These are phyloP conservation scores for Leptomonas seymouri DNA, from an alignment of 208 protist genomes.

Conservation along the genomic window DNA sequence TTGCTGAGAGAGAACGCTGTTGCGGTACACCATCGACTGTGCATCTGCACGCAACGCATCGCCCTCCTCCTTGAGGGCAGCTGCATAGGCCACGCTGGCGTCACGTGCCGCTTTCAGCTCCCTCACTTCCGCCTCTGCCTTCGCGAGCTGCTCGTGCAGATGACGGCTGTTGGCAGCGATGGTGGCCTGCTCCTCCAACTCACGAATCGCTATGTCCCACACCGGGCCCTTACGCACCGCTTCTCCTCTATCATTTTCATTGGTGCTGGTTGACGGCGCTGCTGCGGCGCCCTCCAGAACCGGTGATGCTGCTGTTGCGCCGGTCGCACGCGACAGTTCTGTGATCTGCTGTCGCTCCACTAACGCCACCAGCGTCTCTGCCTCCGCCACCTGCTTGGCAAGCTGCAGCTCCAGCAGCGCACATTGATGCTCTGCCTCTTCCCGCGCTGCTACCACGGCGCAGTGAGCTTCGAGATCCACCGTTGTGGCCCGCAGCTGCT, in stretches of 20 bases:
- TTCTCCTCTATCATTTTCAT: not conserved
- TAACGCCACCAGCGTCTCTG: conserved; percentile 21
- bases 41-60: conserved; percentile 53
- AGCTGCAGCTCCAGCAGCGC: conserved; percentile 40
- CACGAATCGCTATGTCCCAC: conserved; percentile 27
- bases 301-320: not conserved
- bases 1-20: conserved; percentile 75
- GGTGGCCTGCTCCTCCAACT: conserved; percentile 36
- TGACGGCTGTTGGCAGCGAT: conserved; percentile 21
- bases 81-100: conserved; percentile 31
- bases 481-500: conserved; percentile 38
- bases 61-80: conserved; percentile 42
- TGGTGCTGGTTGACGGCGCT: not conserved
- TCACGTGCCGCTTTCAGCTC: conserved; percentile 9
- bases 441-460: conserved; percentile 27
- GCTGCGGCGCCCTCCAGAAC: not conserved
- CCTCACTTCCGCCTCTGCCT: conserved; percentile 20
- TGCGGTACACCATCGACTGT: conserved; percentile 69
- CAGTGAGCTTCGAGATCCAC: conserved; percentile 41
- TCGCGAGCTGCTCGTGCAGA: conserved; percentile 30
- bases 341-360: conserved; percentile 10
- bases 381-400: conserved; percentile 29
- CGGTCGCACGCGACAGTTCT: not conserved
- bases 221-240: conserved; percentile 28
- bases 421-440: conserved; percentile 39